Conservation (phyloP, 192 early-diverging fungal genomes). For the Backusella westeae region DNA sequence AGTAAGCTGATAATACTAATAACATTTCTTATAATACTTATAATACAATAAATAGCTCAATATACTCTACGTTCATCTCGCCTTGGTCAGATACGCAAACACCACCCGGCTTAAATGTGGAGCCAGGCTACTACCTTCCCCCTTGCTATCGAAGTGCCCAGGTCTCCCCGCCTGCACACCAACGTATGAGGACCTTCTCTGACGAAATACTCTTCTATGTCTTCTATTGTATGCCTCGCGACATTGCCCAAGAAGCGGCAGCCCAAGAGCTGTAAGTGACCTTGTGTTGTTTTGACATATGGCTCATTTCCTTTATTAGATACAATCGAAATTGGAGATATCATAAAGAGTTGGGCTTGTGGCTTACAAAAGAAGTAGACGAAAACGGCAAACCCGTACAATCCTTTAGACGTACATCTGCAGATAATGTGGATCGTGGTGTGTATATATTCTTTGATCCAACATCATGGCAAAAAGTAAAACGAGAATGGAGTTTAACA, state of each 20-base stretch:
- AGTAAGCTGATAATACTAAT: slow-evolving; percentile 29
- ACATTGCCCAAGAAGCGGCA: not conserved
- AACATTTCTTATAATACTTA: too few relatives aligned
- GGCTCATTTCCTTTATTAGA: not conserved
- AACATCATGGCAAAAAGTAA: slow-evolving; percentile 80
- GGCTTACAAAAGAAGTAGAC: slow-evolving; percentile 45
- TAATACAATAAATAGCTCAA: slow-evolving; percentile 21
- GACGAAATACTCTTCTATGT: slow-evolving; percentile 13
- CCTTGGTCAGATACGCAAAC: slow-evolving; percentile 82
- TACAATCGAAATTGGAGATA: slow-evolving; percentile 16
- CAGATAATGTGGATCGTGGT: slow-evolving; percentile 70
- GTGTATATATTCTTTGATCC: slow-evolving; percentile 94
- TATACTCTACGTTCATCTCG: slow-evolving; percentile 88
- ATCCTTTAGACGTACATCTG: slow-evolving; percentile 46
- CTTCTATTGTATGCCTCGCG: not conserved
- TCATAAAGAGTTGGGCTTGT: not conserved
- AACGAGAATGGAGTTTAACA: slow-evolving; percentile 83
- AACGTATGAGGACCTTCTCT: not conserved
- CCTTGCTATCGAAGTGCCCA: not conserved
- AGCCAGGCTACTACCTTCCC: slow-evolving; percentile 5
- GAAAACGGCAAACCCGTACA: slow-evolving; percentile 46
- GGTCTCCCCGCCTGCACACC: not conserved
- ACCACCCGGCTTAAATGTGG: slow-evolving; percentile 56
- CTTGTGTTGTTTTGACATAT: too few relatives aligned
- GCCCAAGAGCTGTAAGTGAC: slow-evolving; percentile 10